phyloP scores from a whole-genome alignment of 257 asterid species.

The Ocimum tenuiflorum region DNA sequence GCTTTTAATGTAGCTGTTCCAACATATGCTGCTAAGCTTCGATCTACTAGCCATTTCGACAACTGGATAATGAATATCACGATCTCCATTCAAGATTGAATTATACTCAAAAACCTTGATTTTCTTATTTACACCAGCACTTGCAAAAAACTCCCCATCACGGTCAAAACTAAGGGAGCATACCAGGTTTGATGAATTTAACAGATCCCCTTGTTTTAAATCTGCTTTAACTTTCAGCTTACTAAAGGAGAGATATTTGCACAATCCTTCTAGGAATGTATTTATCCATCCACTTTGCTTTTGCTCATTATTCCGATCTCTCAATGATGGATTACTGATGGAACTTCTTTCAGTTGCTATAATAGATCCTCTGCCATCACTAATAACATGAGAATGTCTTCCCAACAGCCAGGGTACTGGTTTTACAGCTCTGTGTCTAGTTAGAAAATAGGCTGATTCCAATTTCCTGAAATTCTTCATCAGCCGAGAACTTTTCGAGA shows the following conservation, averaged over 20 bases:
- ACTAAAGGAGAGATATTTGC: conserved; percentile 74
- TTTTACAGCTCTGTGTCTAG: conserved; percentile 48
- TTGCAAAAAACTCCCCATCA: conserved; percentile 90
- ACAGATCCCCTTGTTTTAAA: conserved; percentile 91
- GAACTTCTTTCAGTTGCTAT: conserved; percentile 69
- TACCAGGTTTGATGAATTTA: conserved; percentile 84
- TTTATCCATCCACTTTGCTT: conserved; percentile 59
- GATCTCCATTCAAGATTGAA: conserved; percentile 58
- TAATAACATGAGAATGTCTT: conserved; percentile 42
- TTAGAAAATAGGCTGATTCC: conserved; percentile 71
- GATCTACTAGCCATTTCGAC: conserved; percentile 91
- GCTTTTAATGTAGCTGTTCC: conserved; percentile 93
- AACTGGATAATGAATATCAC: conserved; percentile 90
- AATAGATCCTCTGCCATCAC: conserved; percentile 46
- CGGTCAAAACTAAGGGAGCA: conserved; percentile 94
- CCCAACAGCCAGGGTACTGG: conserved; percentile 28
- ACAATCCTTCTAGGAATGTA: conserved; percentile 72
- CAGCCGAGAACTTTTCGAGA: conserved; percentile 55
- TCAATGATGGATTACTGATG: conserved; percentile 50
- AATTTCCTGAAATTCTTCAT: conserved; percentile 76
- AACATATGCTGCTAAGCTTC: conserved; percentile 91
- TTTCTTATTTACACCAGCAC: conserved; percentile 98
- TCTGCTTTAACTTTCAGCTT: conserved; percentile 80
- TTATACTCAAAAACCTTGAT: conserved; percentile 85
- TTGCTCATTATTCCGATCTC: conserved; percentile 39